phyloP scores from a whole-genome alignment of 805 yeast genomes.

The Candida xyloterini region DNA sequence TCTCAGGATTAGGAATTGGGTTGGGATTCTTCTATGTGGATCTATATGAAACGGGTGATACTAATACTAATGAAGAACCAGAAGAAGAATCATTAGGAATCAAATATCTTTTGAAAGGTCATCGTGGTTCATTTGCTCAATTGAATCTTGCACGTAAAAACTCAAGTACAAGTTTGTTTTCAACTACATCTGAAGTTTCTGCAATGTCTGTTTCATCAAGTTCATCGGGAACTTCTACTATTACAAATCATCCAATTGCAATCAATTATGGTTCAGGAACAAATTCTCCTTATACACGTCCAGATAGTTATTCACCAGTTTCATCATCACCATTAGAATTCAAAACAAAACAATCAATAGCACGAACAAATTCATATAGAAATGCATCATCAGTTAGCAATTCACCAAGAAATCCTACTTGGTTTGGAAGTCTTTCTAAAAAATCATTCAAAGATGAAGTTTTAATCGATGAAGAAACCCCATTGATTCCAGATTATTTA shows the following conservation, averaged over 20 bases:
- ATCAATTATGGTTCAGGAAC: constrained; percentile 11
- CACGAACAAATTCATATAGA: constrained; percentile 25
- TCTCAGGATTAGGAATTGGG: constrained; percentile 47
- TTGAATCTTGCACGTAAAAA: constrained; percentile 25
- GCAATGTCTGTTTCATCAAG: constrained; percentile 24
- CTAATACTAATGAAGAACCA: constrained; percentile 25
- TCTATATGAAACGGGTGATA: constrained; percentile 31
- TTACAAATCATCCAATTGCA: constrained; percentile 20
- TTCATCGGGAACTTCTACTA: constrained; percentile 17
- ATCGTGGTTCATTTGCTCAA: constrained; percentile 37
- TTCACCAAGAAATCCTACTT: constrained; percentile 23
- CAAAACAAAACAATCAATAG: constrained; percentile 22
- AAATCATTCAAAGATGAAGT: constrained; percentile 17
- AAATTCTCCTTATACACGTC: constrained; percentile 10
- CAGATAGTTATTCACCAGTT: constrained; percentile 16
- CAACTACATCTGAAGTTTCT: constrained; percentile 28
- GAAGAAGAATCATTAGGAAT: constrained; percentile 21
- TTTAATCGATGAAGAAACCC: constrained; percentile 21
- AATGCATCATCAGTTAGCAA: constrained; percentile 25
- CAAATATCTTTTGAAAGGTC: constrained; percentile 31
- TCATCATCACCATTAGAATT: constrained; percentile 30
- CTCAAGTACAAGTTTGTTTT: constrained; percentile 31
- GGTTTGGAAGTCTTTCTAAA: constrained; percentile 21
- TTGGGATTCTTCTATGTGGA: constrained; percentile 44
- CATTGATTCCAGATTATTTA: constrained; percentile 2